Conservation (phyloP, 768 basidiomycete species). For the Rhodotorula diobovata region DNA sequence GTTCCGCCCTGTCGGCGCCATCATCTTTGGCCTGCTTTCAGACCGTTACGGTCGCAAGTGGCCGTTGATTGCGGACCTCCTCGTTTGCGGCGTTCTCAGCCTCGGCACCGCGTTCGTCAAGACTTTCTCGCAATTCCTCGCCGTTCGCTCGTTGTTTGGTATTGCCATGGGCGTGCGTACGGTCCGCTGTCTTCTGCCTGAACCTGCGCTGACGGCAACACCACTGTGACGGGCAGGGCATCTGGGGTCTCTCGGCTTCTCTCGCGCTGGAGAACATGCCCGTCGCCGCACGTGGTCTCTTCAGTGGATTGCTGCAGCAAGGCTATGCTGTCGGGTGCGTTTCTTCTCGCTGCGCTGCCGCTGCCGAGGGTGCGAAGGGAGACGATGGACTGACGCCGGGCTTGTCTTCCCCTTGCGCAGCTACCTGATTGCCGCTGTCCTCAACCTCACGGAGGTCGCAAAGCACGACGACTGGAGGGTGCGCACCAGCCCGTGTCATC, state of each 20-base stretch:
- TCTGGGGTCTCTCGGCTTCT: not conserved
- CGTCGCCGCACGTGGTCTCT: conserved; percentile 67
- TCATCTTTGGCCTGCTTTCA: conserved; percentile 76
- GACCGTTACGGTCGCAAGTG: conserved; percentile 92
- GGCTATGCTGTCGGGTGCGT: conserved; percentile 44
- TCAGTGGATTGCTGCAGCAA: conserved; percentile 77
- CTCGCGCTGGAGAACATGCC: conserved; percentile 36
- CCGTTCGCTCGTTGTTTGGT: conserved; percentile 60
- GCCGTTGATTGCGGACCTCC: conserved; percentile 73
- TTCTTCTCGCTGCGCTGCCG: no score
- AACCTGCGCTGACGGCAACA: not conserved
- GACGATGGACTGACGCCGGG: no score
- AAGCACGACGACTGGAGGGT: conserved; percentile 43
- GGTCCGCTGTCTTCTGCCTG: not conserved
- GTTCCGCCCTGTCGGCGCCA: conserved; percentile 62
- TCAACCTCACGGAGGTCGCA: conserved; percentile 60
- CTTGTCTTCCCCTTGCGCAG: conserved; percentile 46
- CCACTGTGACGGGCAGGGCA: not conserved
- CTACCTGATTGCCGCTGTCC: conserved; percentile 73
- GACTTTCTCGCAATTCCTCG: conserved; percentile 73
- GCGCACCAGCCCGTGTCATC: not conserved
- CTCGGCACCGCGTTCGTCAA: conserved; percentile 73
- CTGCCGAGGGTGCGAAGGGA: no score
- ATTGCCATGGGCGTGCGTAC: conserved; percentile 33
- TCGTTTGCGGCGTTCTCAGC: conserved; percentile 62